Conservation (phyloP, 192 early-diverging fungal genomes). For the Coemansia sp. region DNA sequence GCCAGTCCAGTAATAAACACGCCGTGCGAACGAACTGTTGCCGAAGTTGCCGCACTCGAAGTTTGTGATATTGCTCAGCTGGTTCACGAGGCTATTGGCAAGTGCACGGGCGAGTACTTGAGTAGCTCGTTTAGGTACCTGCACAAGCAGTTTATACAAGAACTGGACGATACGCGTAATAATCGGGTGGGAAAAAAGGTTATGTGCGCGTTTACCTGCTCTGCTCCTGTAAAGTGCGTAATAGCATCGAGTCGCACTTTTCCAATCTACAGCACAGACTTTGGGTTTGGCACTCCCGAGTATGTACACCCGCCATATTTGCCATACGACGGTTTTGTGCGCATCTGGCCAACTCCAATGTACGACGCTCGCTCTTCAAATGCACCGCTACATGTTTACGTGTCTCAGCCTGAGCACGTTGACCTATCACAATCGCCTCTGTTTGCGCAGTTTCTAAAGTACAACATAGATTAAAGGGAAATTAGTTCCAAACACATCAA, state of each 20-base stretch:
- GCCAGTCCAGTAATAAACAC: constrained; percentile 45
- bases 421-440: constrained; percentile 34
- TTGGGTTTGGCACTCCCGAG: constrained; percentile 46
- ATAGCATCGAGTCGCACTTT: constrained; percentile 46
- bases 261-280: constrained; percentile 47
- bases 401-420: constrained; percentile 41
- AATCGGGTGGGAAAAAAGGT: constrained; percentile 10
- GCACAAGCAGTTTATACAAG: constrained; percentile 17
- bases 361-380: background rate
- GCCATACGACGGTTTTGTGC: constrained; percentile 47
- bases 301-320: constrained; percentile 48
- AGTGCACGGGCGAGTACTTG: constrained; percentile 22
- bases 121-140: constrained; percentile 36
- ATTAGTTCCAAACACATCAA: too few relatives aligned
- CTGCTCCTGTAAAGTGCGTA: constrained; percentile 30
- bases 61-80: constrained; percentile 23
- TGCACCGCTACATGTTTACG: constrained; percentile 35
- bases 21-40: constrained; percentile 13
- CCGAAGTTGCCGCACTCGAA: constrained; percentile 19
- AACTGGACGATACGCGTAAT: constrained; percentile 15
- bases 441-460: constrained; percentile 14
- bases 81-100: constrained; percentile 17
- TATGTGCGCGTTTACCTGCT: constrained; percentile 33
- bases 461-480: too few relatives aligned
- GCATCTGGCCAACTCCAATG: constrained; percentile 46